phyloP scores from a whole-genome alignment of 2,329 filamentous ascomycete species.

The Apiospora kogelbergensis region DNA sequence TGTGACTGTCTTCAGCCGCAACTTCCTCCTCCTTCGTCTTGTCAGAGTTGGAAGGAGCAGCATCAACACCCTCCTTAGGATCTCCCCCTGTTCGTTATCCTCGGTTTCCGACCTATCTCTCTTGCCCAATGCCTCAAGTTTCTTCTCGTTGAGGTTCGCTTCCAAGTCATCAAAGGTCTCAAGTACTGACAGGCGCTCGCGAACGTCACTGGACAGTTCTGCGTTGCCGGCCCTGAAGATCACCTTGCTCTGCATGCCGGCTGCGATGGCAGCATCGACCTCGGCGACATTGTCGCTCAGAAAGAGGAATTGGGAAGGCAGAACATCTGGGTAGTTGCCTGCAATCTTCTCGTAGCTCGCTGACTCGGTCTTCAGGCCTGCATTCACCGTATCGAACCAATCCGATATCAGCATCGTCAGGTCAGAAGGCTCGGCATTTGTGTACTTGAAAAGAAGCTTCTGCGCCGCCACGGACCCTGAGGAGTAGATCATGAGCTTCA shows the following conservation, averaged over 20 bases:
- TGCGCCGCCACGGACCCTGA: slow-evolving; percentile 80
- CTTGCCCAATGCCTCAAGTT: slow-evolving; percentile 18
- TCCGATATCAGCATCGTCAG: slow-evolving; percentile 58
- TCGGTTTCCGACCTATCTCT: slow-evolving; percentile 7
- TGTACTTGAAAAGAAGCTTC: slow-evolving; percentile 75
- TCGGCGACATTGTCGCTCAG: slow-evolving; percentile 77
- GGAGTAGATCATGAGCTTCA: slow-evolving; percentile 74
- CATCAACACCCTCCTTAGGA: background rate
- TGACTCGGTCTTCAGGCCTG: slow-evolving; percentile 69
- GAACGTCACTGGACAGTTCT: slow-evolving; percentile 52
- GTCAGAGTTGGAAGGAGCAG: background rate
- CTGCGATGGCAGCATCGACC: slow-evolving; percentile 60
- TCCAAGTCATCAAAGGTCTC: slow-evolving; percentile 29
- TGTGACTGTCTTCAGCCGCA: background rate
- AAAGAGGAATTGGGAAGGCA: slow-evolving; percentile 65
- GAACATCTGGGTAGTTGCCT: slow-evolving; percentile 43
- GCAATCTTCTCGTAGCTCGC: slow-evolving; percentile 69
- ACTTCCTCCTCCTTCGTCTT: background rate
- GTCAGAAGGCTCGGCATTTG: slow-evolving; percentile 57
- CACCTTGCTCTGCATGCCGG: slow-evolving; percentile 63
- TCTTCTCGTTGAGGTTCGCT: slow-evolving; percentile 19
- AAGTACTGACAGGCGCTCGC: slow-evolving; percentile 29
- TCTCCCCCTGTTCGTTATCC: background rate
- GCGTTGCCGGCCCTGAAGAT: slow-evolving; percentile 71
- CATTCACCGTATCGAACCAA: slow-evolving; percentile 81